phyloP scores from a whole-genome alignment of 257 asterid species.

The Lavandula angustifolia region DNA sequence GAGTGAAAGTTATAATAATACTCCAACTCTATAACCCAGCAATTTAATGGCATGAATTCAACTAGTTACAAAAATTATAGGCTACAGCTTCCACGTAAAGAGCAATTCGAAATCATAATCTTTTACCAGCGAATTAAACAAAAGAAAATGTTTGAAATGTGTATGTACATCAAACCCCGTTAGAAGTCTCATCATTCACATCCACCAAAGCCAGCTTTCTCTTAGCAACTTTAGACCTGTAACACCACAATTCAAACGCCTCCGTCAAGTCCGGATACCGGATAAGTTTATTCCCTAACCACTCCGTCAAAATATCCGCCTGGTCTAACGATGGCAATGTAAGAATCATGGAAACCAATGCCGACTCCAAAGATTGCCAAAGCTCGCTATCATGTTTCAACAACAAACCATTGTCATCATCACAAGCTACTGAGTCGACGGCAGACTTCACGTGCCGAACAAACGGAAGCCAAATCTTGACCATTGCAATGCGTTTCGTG shows the following conservation, averaged over 20 bases:
- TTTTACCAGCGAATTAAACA: too few relatives aligned
- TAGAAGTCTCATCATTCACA: conserved; percentile 38
- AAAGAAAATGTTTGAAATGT: too few relatives aligned
- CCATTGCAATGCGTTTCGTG: conserved; percentile 49
- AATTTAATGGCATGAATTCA: too few relatives aligned
- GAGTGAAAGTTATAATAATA: too few relatives aligned
- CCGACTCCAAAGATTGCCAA: conserved; percentile 78
- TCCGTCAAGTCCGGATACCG: conserved; percentile 81
- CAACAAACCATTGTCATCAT: conserved; percentile 47
- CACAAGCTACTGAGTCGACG: conserved; percentile 41
- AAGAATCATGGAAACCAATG: conserved; percentile 70
- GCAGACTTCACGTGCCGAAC: conserved; percentile 52
- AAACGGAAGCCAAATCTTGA: conserved; percentile 73
- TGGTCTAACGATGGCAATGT: conserved; percentile 76
- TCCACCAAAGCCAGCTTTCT: conserved; percentile 57
- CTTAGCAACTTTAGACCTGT: conserved; percentile 77
- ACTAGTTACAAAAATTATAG: too few relatives aligned
- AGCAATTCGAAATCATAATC: too few relatives aligned
- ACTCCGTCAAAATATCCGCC: conserved; percentile 70
- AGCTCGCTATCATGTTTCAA: conserved; percentile 56
- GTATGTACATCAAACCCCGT: conserved; percentile 36
- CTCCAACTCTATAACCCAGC: too few relatives aligned
- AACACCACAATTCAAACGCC: conserved; percentile 94
- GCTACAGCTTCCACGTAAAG: too few relatives aligned
- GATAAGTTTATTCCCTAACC: conserved; percentile 61